phyloP scores from a whole-genome alignment of 73 alveolate species.

The Paramecium primaurelia region DNA sequence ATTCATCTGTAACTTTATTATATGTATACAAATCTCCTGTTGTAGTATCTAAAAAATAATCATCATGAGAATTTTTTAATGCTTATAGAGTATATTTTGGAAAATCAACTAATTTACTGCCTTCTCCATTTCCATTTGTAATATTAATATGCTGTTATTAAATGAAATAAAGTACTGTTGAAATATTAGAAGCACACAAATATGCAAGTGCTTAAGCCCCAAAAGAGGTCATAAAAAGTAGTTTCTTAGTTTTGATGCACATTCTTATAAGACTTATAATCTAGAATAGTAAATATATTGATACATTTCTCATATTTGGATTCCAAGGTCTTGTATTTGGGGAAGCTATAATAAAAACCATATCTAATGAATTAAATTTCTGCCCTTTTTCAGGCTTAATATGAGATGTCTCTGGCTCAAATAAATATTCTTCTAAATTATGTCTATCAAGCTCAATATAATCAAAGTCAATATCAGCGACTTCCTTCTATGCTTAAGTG shows the following conservation, averaged over 20 bases:
- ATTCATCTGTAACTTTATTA: slow-evolving; percentile 42
- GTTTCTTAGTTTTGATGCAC: slow-evolving; percentile 52
- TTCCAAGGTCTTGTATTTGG: slow-evolving; percentile 53
- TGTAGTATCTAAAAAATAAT: slow-evolving; percentile 47
- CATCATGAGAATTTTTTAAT: slow-evolving; percentile 18
- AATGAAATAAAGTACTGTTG: not conserved
- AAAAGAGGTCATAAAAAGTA: slow-evolving; percentile 33
- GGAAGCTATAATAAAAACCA: slow-evolving; percentile 40
- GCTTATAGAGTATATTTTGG: slow-evolving; percentile 34
- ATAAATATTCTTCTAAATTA: slow-evolving; percentile 34
- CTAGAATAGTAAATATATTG: not conserved
- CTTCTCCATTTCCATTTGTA: slow-evolving; percentile 54
- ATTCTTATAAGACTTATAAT: slow-evolving; percentile 26
- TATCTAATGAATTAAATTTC: slow-evolving; percentile 30
- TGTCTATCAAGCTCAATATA: slow-evolving; percentile 41
- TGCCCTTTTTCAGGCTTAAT: slow-evolving; percentile 14
- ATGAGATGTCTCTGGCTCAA: slow-evolving; percentile 44
- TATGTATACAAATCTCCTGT: slow-evolving; percentile 56
- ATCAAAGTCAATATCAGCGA: slow-evolving; percentile 48
- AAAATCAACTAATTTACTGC: slow-evolving; percentile 53
- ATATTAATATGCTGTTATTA: slow-evolving; percentile 8
- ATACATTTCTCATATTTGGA: slow-evolving; percentile 33
- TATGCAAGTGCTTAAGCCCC: slow-evolving; percentile 48
- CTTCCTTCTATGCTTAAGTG: slow-evolving; percentile 20
- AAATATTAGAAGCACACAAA: slow-evolving; percentile 45